Evolutionary conservation across 106 monocot genomes (phyloP).

Genomic region (Apostasia shenzhenica): DNA sequence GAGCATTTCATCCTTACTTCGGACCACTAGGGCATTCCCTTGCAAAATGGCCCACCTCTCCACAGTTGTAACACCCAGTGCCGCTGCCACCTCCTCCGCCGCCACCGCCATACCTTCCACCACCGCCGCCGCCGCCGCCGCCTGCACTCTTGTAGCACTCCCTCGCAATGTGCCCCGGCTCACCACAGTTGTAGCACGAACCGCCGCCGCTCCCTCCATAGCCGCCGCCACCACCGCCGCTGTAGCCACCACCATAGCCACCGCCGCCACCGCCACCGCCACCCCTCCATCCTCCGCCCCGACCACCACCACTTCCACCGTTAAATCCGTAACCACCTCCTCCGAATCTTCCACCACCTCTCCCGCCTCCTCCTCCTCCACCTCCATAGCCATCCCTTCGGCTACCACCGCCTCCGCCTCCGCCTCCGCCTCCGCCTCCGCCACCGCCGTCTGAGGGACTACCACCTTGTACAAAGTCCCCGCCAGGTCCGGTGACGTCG

Average conservation of each 20-base stretch:
- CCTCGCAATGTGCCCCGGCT: slow-evolving; percentile 35
- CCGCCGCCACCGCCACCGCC: slow-evolving; percentile 5
- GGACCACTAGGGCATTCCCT: slow-evolving; percentile 6
- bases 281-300: not conserved
- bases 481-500: slow-evolving; percentile 20
- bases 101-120: not conserved
- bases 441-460: slow-evolving; percentile 1
- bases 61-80: slow-evolving; percentile 14
- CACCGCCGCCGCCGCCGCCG: slow-evolving; percentile 5
- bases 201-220: slow-evolving; percentile 18
- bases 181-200: slow-evolving; percentile 44
- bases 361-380: not conserved
- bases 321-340: not conserved
- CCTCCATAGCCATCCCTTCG: not conserved
- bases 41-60: slow-evolving; percentile 7
- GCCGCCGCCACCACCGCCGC: slow-evolving; percentile 5
- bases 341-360: not conserved
- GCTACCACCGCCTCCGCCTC: not conserved
- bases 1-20: not conserved
- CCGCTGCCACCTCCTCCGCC: slow-evolving; percentile 16
- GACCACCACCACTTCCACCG: not conserved
- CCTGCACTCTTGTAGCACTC: slow-evolving; percentile 24
- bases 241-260: slow-evolving; percentile 12
- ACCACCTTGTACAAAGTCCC: slow-evolving; percentile 7
- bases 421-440: not conserved